Base-by-base conservation (phyloP, 73 alveolate species). In the Diophrys appendiculata region DNA sequence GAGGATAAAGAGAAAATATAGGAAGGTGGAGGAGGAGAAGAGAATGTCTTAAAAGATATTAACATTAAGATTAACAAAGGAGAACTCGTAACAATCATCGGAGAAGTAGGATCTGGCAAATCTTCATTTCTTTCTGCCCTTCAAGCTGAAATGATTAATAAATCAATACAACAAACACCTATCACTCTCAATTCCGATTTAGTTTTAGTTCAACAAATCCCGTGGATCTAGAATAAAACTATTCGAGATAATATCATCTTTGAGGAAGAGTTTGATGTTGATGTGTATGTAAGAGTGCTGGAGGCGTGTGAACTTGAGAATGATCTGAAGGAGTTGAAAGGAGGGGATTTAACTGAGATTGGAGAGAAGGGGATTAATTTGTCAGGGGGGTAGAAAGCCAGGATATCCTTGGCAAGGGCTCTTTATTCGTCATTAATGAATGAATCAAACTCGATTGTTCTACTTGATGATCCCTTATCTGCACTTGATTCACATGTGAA, bases 31-130 rank as follows among this genome's bases (percentile, higher is more conserved):
- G n/a, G n/a, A n/a, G n/a, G n/a, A n/a, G n/a, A n/a, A n/a, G n/a
- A n/a, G n/a, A n/a, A n/a, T n/a, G n/a, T n/a, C n/a, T n/a, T n/a
- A n/a, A n/a, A n/a, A n/a, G n/a, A n/a, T n/a, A n/a, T n/a, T n/a
- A 33, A 80, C 43, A 71, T 96, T 23, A 65, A 35, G 13, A 80
- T 96, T 28, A 29, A 87, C 81, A 71, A 78, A 80, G 95, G 98
- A 1, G 94, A 96, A 35, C 85, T 94, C 53, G 88, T 94, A 23
- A 94, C 96, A 23, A 78, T 96, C 67, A 83, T 94, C 2, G 99
- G 99, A 0, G 96, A 94, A 72, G 96, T 96, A 8, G 99, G 98
- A 3, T 83, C 98, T 54, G 99, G 99, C 1, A 96, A 96, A 80
- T 82, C 97, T 54, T 89, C 97, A 18, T 78, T 95, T 23, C 53